A percentile compares a stretch with the other conserved stretches of the same genome.
Evolutionary conservation across 1,139 yeast genomes (phyloP).

Genomic region (Zhuliangozyma blackwelliae): DNA sequence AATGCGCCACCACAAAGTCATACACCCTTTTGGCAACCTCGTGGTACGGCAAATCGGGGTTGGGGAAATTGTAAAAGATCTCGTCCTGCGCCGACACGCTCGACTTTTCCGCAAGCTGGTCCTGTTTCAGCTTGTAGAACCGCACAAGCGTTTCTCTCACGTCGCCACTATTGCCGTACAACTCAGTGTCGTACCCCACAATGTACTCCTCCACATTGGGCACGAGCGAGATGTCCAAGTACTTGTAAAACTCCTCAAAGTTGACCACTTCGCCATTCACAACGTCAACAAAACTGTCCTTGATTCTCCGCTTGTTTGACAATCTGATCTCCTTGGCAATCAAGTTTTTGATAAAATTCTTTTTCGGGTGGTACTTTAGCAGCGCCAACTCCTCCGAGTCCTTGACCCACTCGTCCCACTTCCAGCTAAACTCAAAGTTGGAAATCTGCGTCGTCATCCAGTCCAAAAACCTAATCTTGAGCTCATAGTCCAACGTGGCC

Average conservation of each 20-base stretch:
- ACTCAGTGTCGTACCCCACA: conserved; percentile 32
- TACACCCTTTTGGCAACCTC: conserved; percentile 37
- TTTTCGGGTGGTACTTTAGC: conserved; percentile 62
- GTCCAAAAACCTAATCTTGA: conserved; percentile 68
- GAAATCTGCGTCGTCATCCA: conserved; percentile 95
- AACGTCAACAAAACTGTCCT: conserved; percentile 64
- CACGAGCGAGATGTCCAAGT: conserved; percentile 47
- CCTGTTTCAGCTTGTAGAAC: conserved; percentile 30
- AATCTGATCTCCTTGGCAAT: conserved; percentile 81
- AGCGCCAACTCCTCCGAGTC: conserved; percentile 39
- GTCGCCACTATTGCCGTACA: conserved; percentile 31
- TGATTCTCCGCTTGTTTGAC: conserved; percentile 64
- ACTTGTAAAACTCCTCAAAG: conserved; percentile 57
- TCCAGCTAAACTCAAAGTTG: conserved; percentile 95
- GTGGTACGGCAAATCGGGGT: conserved; percentile 34
- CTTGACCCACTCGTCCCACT: conserved; percentile 91
- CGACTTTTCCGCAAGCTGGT: conserved; percentile 20
- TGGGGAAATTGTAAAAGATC: conserved; percentile 33
- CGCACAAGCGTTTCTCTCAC: conserved; percentile 24
- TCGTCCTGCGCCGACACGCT: conserved; percentile 39
- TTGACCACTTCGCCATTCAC: conserved; percentile 16
- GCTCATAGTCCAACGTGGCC: conserved; percentile 69
- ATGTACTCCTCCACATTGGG: conserved; percentile 23
- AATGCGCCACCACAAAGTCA: conserved; percentile 40
- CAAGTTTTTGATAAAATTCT: conserved; percentile 70